Evolutionary conservation across 768 basidiomycete species (phyloP), one percentile per base, ranked within the genome.

Genomic region (Pleurotus sapidus): DNA sequence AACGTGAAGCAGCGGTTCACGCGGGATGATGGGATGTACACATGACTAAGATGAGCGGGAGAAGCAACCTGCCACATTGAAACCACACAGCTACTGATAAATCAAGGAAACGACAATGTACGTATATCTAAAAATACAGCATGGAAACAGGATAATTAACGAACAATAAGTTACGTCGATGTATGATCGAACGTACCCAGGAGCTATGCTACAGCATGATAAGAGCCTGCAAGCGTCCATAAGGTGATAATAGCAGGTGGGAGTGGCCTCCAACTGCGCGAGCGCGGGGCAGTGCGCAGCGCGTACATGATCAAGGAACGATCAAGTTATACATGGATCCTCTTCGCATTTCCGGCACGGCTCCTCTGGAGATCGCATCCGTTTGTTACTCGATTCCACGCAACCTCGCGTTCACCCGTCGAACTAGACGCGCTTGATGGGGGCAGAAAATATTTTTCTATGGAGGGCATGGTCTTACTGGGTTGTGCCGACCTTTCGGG

Each of bases 371-470:
- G 67, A 60, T 8, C 68, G 66, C 39, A 55, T 56, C 9, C 69
- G 60, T 56, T 70, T 70, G 43, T 54, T 54, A n/a, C 59, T 43
- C 56, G 57, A 49, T 57, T 63, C 67, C 64, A 68, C 2, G 50
- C 53, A 18, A 40, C 59, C n/a, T 63, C 63, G 11, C 46, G 30
- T n/a, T 55, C 56, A 14, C 55, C 59, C 12, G 38, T 37, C 15
- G n/a, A n/a, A 14, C 23, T 56, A 12, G 47, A 15, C 56, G 60
- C 18, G 56, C 30, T 66, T 30, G 64, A 57, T 45, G 64, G 63
- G 55, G 71, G 70, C 30, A 71, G 66, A 61, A 82, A 82, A 65
- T 81, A 82, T 34, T 74, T 67, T 57, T 78, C 76, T 25, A 82
- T 77, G 3, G 75, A 75, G 12, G 80, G 79, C 58, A 73, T 78